Evolutionary conservation across 2,329 filamentous ascomycete genomes (phyloP), one percentile per base, ranked within the genome.

Genomic region (Incumbomyces lentus): DNA sequence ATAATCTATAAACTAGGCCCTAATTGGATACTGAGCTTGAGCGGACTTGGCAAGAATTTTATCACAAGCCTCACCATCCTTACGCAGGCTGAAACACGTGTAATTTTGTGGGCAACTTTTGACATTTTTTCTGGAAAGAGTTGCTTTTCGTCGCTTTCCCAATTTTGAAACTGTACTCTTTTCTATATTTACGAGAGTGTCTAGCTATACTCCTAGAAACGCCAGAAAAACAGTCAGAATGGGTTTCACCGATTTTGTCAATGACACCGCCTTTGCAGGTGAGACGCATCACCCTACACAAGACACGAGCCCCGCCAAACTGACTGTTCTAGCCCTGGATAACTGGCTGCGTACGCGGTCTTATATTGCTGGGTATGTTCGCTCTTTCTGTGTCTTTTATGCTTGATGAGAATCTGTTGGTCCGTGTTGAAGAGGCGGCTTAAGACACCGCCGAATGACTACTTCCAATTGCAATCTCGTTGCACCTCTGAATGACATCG

Each of bases 391-490:
- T 44, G 50, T 52, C 54, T 53, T 53, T 54, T 55, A 67, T 64
- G 59, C 59, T 76, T 84, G 84, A 89, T 88, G 85, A 89, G 75
- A 84, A 76, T 50, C 74, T 74, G 81, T 89, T 89, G 84, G 86
- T 90, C 86, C 85, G 84, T 90, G 85, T 92, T 90, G 81, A 86
- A 78, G 84, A 90, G 82, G 81, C 81, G 83, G 79, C 77, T 87
- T 85, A 90, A 90, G 84, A 89, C 84, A 74, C 85, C 83, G 81
- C 79, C 70, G 72, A 65, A 77, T 84, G 86, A 86, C 76, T 85
- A 86, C 73, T 70, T 68, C 74, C 76, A 77, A 82, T 80, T 74
- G 81, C 77, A 76, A 74, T 34, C 75, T 62, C 73, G 73, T 77
- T 82, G 84, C 82, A 85, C 67, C 75, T 86, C 84, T 89, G 84